Base-by-base conservation (phyloP, 768 basidiomycete genomes). In the Lactarius indigo region DNA sequence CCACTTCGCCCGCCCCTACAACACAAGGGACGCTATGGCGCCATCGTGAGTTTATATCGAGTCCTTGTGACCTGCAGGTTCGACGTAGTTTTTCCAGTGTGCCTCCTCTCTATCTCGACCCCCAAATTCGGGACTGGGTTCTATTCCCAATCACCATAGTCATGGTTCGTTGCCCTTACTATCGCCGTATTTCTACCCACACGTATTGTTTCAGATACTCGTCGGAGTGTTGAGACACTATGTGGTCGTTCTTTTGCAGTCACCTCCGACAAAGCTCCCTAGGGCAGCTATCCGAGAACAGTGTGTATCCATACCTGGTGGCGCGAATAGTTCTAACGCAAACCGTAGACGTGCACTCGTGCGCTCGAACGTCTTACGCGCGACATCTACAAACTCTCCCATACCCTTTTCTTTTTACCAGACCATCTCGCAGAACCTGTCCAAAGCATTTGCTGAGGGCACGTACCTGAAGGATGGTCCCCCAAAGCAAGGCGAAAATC, bases 141-240 rank as follows among this genome's bases (percentile, higher is more conserved):
- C 79, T 98, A 65, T 94, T 98, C 79, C 96, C 96, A 61, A 97
- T 98, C 78, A 98, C 95, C 60, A 81, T 97, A 68, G 94, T 98
- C 75, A 97, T 97, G 95, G 96, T 93, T 69, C 72, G 85, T 28
- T 33, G 64, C 52, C 33, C 35, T 39, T 61, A 28, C 26, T 30
- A 13, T 59, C 33, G 18, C 66, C 26, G 60, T 59, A 41, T 23
- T 42, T 15, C 30, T 20, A n/a, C 61, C 63, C 23, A 66, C 41
- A 17, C 31, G 15, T 12, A 28, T 20, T 4, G 28, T 10, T 6
- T 57, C 73, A 96, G 95, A 91, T 97, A 72, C 82, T 97, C 57
- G 94, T 97, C 47, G 96, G 97, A 31, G 82, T 98, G 55, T 81
- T 98, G 30, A 82, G 97, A 68, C 95, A 98, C 76, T 96, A 98